Percentiles rank a stretch among this genome's conserved stretches.
These are phyloP conservation scores for Corymbia maculata DNA, from an alignment of 345 rosid genomes.

Conservation along the genomic window DNA sequence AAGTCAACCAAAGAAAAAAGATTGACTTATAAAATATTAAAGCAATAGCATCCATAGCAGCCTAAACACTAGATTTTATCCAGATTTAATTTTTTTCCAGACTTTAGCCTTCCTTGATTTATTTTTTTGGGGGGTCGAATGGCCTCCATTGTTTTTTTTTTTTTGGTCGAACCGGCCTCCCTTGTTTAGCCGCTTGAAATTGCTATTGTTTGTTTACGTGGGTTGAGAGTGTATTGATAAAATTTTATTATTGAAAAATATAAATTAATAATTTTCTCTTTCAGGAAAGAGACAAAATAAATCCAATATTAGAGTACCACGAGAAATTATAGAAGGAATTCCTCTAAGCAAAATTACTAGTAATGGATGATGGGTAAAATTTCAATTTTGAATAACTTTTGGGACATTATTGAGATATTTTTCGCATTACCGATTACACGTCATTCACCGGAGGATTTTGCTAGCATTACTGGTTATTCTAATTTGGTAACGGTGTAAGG, in stretches of 20 bases:
- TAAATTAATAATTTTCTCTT: background rate
- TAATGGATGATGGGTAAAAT: background rate
- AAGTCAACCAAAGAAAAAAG: background rate
- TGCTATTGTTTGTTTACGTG: background rate
- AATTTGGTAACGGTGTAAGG: background rate
- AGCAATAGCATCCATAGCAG: background rate
- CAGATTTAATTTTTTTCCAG: no score
- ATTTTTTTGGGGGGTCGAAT: background rate
- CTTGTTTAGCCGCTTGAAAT: background rate
- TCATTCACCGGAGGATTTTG: no score
- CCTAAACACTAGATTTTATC: background rate
- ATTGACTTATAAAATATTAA: rapidly evolving
- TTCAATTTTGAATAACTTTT: background rate
- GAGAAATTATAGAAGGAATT: background rate
- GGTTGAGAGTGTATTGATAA: rapidly evolving
- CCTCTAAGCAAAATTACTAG: background rate
- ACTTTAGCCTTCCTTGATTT: rapidly evolving
- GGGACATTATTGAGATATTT: no score
- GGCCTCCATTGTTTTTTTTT: background rate
- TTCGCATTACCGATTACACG: background rate
- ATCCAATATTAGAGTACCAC: background rate
- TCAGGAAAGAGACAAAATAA: rapidly evolving
- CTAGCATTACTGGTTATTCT: no score
- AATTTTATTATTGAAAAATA: background rate
- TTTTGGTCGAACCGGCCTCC: background rate